Percentiles rank a stretch among this genome's conserved stretches.
phyloP scores from a whole-genome alignment of 768 basidiomycete species.

The Dentipellis fragilis region DNA sequence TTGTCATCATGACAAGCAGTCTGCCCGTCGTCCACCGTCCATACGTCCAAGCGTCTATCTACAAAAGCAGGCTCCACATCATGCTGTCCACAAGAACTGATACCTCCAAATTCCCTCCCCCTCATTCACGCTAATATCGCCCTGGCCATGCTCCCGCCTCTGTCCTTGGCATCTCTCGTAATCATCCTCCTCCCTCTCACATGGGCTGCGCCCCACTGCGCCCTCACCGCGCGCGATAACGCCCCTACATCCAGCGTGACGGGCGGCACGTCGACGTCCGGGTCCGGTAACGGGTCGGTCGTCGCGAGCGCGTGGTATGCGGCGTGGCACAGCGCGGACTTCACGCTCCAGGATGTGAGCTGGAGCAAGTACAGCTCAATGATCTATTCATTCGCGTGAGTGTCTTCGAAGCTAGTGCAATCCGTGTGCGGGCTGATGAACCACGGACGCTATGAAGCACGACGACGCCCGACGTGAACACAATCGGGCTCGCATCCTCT shows the following conservation, averaged over 20 bases:
- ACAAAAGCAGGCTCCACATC: not conserved
- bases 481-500: slow-evolving; percentile 27
- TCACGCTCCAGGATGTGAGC: slow-evolving; percentile 42
- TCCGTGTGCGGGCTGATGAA: not conserved
- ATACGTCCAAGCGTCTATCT: not conserved
- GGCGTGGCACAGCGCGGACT: slow-evolving; percentile 46
- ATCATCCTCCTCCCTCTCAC: not conserved
- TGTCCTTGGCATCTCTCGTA: not conserved
- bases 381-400: slow-evolving; percentile 60
- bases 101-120: not conserved
- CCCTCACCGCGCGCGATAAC: not conserved
- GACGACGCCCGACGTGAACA: slow-evolving; percentile 24
- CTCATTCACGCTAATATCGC: not conserved
- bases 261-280: not conserved
- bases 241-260: not conserved
- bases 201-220: slow-evolving; percentile 2
- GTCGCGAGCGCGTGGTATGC: slow-evolving; percentile 58
- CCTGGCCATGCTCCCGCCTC: not conserved
- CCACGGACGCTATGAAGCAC: slow-evolving; percentile 14
- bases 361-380: slow-evolving; percentile 63
- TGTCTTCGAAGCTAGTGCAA: not conserved
- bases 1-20: too few relatives aligned
- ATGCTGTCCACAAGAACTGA: not conserved
- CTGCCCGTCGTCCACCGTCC: too few relatives aligned
- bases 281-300: not conserved